Conservation (phyloP, 2,329 filamentous ascomycete species). For the Microdochium bolleyi region DNA sequence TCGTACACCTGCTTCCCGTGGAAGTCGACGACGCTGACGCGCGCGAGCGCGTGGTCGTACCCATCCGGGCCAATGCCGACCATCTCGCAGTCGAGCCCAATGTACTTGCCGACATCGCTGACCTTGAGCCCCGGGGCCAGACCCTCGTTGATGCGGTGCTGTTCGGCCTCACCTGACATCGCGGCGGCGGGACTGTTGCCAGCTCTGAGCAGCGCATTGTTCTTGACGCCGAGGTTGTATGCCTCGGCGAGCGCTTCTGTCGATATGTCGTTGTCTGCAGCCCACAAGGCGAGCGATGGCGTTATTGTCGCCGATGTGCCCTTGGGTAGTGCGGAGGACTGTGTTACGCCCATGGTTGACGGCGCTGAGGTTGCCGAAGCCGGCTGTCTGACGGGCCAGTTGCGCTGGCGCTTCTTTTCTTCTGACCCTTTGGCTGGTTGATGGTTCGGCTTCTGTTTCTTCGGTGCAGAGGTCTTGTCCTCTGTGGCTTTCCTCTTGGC, state of each 20-base stretch:
- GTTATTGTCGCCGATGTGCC: constrained; percentile 31
- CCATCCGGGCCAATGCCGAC: constrained; percentile 73
- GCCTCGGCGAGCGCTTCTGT: constrained; percentile 52
- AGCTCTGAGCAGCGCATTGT: constrained; percentile 37
- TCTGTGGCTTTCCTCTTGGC: constrained; percentile 32
- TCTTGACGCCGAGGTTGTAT: constrained; percentile 47
- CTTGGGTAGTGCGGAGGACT: constrained; percentile 37
- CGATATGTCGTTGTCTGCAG: constrained; percentile 53
- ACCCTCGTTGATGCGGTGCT: constrained; percentile 56
- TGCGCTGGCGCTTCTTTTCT: constrained; percentile 4
- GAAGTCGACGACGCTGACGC: constrained; percentile 88
- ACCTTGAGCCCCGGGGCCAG: constrained; percentile 41
- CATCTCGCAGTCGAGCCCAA: constrained; percentile 97
- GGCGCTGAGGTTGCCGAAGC: constrained; percentile 15
- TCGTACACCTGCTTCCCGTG: constrained; percentile 91
- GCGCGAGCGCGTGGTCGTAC: constrained; percentile 68
- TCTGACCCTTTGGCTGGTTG: constrained; percentile 21
- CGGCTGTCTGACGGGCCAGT: constrained; percentile 3
- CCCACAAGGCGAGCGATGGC: constrained; percentile 51
- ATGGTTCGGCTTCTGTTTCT: constrained; percentile 13
- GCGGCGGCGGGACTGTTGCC: constrained; percentile 5
- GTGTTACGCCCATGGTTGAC: constrained; percentile 47
- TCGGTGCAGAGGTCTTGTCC: constrained; percentile 12
- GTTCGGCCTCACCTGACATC: constrained; percentile 16
- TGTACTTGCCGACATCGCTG: constrained; percentile 71